Conservation (phyloP, 345 rosid genomes). For the Citrus mangshanensis region DNA sequence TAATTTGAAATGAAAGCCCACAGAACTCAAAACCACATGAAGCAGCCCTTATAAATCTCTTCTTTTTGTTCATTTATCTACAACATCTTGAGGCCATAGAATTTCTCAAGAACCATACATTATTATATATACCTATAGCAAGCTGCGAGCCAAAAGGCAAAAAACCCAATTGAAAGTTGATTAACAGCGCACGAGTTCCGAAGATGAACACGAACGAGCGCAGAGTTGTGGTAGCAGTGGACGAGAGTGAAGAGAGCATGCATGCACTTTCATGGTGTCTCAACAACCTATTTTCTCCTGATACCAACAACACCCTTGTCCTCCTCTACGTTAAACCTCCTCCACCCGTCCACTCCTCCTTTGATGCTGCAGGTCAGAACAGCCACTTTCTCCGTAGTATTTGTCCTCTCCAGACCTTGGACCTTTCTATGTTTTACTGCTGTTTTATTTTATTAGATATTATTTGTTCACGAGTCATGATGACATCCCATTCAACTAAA, state of each 20-base stretch:
- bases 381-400: no score
- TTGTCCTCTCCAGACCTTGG: background rate
- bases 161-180: background rate
- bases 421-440: background rate
- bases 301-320: constrained; percentile 40
- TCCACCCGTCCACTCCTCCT: constrained; percentile 55
- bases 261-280: constrained; percentile 87
- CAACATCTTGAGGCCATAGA: constrained; percentile 3
- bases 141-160: background rate
- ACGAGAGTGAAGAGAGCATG: constrained; percentile 93
- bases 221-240: constrained; percentile 80
- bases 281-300: constrained; percentile 42
- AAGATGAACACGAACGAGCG: constrained; percentile 15
- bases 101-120: background rate
- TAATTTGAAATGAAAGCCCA: background rate
- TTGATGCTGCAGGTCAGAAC: constrained; percentile 58
- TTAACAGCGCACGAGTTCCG: constrained; percentile 23
- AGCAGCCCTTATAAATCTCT: background rate
- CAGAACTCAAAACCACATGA: background rate
- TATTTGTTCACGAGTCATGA: background rate
- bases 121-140: background rate
- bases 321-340: constrained; percentile 87
- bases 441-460: background rate
- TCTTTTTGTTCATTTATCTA: background rate
- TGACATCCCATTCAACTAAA: background rate